A percentile compares a stretch with the other conserved stretches of the same genome.
Conservation (phyloP, 176 grass and related monocot species). For the Oryza glumipatula region DNA sequence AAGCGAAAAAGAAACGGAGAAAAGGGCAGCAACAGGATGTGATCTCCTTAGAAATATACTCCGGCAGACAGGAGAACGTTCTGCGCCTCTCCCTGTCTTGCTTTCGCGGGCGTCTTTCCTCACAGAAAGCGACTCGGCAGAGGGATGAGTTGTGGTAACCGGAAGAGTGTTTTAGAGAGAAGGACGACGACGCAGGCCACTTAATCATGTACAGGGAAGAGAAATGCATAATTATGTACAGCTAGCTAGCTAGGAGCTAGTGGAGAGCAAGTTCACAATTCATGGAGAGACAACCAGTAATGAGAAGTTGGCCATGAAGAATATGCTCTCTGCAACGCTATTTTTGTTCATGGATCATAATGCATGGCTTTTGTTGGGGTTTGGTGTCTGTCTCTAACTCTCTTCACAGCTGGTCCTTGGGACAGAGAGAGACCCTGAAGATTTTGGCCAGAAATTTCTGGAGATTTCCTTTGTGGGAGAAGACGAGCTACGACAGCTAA, state of each 20-base stretch:
- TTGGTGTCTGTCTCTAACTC: too few relatives aligned
- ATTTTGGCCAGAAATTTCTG: slow-evolving; percentile 3
- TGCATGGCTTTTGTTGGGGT: neutral
- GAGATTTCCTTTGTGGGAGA: slow-evolving; percentile 7
- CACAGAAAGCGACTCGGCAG: neutral
- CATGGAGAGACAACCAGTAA: neutral
- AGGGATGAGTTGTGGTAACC: neutral
- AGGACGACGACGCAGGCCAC: neutral
- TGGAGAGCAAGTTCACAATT: slow-evolving; percentile 4
- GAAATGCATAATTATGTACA: neutral
- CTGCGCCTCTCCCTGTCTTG: slow-evolving; percentile 23
- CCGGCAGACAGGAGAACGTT: slow-evolving; percentile 36
- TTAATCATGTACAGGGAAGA: neutral
- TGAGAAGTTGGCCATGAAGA: neutral
- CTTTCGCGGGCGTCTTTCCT: slow-evolving; percentile 28
- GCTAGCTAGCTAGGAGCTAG: too few relatives aligned
- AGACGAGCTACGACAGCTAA: slow-evolving; percentile 18
- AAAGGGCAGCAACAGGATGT: neutral
- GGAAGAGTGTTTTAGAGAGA: neutral
- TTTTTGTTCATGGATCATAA: neutral
- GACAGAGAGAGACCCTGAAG: neutral
- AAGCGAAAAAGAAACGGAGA: neutral
- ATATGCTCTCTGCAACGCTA: neutral
- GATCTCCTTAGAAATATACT: slow-evolving; percentile 15
- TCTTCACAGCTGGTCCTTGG: neutral